Evolutionary conservation across 148 eudicot genomes (phyloP), one percentile per base, ranked within the genome.

Genomic region (Heliamphora exappendiculata): DNA sequence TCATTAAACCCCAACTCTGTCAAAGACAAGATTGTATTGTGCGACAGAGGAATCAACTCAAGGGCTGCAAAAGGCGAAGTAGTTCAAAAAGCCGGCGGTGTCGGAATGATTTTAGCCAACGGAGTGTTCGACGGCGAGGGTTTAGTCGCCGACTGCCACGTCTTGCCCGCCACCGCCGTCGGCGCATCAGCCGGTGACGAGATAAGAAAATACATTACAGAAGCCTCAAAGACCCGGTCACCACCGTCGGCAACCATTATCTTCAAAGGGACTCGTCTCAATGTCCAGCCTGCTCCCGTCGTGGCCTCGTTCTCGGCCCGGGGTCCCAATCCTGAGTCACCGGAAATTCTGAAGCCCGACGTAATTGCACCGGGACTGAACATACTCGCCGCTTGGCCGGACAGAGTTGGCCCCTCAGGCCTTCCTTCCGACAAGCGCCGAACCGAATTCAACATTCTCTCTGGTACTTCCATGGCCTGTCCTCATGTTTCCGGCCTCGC

Each of bases 391-490:
- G 91, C 97, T 0, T 95, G 98, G 98, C 93, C 98, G 0, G 91
- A 87, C 45, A 70, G 64, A 34, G 81, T 89, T 9, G 96, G 96
- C 17, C 98, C 97, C 1, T 87, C 97, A 1, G 97, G 98, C 0
- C 67, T 95, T 11, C 65, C 81, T 0, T 83, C 84, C 0, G 98
- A 95, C 39, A 81, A 74, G 22, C 84, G 98, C 0, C 54, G 72
- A 11, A 87, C 96, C 0, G 98, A 92, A 81, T 95, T 95, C 72
- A 95, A 95, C 59, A 95, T 95, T 8, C 71, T 95, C 57, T 95
- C 98, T 0, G 98, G 98, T 0, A 93, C 97, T 3, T 93, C 98
- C 0, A 92, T 94, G 98, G 98, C 97, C 0, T 94, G 98, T 63
- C 98, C 98, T 0, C 98, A 95, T 33, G 97, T 95, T 41, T 92